Evolutionary conservation across 2,329 filamentous ascomycete genomes (phyloP), one percentile per base, ranked within the genome.

Genomic region (Cytospora piceae): DNA sequence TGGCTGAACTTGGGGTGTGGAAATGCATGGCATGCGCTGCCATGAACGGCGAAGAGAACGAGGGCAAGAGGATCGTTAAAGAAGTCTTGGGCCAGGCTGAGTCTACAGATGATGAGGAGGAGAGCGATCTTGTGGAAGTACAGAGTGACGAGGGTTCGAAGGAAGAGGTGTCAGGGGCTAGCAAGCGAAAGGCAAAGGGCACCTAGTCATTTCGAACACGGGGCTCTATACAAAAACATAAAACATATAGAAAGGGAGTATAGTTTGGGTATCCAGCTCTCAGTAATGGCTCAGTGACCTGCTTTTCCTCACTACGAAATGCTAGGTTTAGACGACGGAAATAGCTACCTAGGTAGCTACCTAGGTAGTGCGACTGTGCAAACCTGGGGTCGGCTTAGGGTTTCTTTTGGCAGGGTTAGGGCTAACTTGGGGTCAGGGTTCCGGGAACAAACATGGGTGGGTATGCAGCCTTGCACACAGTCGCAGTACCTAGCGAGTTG

Each of bases 1-100:
- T 94, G 1, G 87, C 91, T 49, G 94, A 97, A 60, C 73, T 99
- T 0, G 95, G 94, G 2, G 83, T 83, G 68, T 99, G 95, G 95
- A 88, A 89, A 67, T 99, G 95, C 77, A 90, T 92, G 75, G 87
- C 87, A n/a, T 99, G 95, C 73, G 89, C 90, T 12, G 82, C 87
- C 1, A 84, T 85, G 79, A 99, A 99, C 74, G 94, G 94, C 0
- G 87, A 91, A 72, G 87, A 93, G 71, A 91, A 90, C 68, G 91
- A 94, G 75, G 86, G 88, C 11, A 87, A 87, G 70, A 87, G 89
- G 73, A 89, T 94, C 60, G 82, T 94, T 57, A 85, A 86, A 53
- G 87, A 90, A 72, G 86, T 93, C 0, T 75, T 87, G 2, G 75
- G 69, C 29, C 71, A 74, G 29, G 57, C 59, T 37, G 69, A 71